Conservation (phyloP, 257 asterid species). For the Przewalskia tangutica region DNA sequence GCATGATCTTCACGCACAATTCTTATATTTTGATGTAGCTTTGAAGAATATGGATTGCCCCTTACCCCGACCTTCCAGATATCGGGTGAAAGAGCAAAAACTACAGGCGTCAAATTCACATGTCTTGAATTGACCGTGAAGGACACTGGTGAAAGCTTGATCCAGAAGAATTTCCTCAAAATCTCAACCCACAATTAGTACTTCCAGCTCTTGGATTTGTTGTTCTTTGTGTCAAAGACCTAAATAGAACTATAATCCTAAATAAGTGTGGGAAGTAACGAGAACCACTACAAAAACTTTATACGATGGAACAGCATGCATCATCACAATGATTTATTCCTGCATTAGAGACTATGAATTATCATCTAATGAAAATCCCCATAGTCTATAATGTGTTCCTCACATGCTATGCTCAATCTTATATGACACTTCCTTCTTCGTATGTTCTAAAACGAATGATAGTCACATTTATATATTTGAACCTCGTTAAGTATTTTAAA, state of each 20-base stretch:
- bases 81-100: constrained; percentile 31
- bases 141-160: constrained; percentile 33
- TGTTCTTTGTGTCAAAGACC: not conserved
- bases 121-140: constrained; percentile 36
- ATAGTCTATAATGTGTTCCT: not conserved
- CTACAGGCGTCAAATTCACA: constrained; percentile 30
- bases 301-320: not conserved
- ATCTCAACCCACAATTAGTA: not conserved
- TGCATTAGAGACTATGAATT: not conserved
- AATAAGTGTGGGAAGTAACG: not conserved
- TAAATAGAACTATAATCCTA: not conserved
- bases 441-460: no score
- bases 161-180: constrained; percentile 19
- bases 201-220: not conserved
- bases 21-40: constrained; percentile 12
- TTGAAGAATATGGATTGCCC: constrained; percentile 1
- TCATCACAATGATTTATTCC: not conserved
- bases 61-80: constrained; percentile 13
- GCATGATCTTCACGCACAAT: no score
- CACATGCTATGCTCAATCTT: no score
- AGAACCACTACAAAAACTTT: no score
- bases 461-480: no score
- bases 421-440: no score
- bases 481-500: no score
- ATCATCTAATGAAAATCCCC: not conserved